A percentile compares a stretch with the other conserved stretches of the same genome.
These are phyloP conservation scores for Zychaea mexicana DNA, from an alignment of 371 early-diverging fungal species.

Conservation along the genomic window DNA sequence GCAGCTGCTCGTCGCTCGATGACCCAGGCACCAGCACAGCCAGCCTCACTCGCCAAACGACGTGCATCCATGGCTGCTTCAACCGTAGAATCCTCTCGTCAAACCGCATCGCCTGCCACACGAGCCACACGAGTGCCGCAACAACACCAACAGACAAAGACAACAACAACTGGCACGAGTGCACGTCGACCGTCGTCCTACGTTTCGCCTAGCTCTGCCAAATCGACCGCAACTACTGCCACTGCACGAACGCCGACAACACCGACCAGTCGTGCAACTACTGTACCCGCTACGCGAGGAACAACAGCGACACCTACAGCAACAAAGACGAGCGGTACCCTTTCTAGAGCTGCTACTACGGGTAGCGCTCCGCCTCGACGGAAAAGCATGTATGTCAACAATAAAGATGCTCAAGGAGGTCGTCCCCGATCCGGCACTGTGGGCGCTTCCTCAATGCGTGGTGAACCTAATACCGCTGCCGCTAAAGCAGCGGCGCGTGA, in stretches of 20 bases:
- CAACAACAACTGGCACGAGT: background rate
- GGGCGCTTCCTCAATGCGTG: slow-evolving; percentile 2
- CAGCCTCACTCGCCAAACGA: slow-evolving; percentile 14
- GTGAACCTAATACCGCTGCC: background rate
- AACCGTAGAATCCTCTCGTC: slow-evolving; percentile 6
- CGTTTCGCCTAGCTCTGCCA: slow-evolving; percentile 9
- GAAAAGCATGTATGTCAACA: slow-evolving; percentile 14
- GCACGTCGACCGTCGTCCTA: slow-evolving; percentile 8
- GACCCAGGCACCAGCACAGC: slow-evolving; percentile 14
- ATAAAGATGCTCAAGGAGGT: slow-evolving; percentile 3
- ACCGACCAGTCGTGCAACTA: slow-evolving; percentile 2
- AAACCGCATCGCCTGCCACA: slow-evolving; percentile 14
- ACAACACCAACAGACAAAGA: slow-evolving; percentile 3
- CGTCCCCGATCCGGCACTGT: slow-evolving; percentile 13
- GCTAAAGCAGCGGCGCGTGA: slow-evolving; percentile 1
- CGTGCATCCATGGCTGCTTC: slow-evolving; percentile 16
- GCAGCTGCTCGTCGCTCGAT: slow-evolving; percentile 15
- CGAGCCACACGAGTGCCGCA: slow-evolving; percentile 13
- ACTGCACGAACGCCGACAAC: background rate
- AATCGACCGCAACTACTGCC: slow-evolving; percentile 13
- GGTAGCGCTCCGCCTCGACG: background rate
- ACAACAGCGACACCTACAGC: slow-evolving; percentile 6
- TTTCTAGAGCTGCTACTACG: slow-evolving; percentile 10
- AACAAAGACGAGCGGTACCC: background rate
- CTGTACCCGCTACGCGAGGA: background rate